These are phyloP conservation scores for Populus hybrid DNA, from an alignment of 441 rosid species.

Conservation along the genomic window DNA sequence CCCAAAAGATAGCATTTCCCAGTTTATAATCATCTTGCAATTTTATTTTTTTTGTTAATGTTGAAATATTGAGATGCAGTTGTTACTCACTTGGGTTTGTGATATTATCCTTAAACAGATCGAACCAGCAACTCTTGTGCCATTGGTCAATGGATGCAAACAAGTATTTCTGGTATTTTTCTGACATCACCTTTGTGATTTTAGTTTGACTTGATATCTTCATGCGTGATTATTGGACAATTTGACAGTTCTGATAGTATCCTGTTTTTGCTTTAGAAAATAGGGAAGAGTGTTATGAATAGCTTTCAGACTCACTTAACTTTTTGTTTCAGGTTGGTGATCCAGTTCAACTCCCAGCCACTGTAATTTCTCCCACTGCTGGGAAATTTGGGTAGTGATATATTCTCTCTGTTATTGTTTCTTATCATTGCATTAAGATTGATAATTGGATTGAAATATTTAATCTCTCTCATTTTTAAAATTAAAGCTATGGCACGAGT, in stretches of 20 bases:
- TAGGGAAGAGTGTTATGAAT: neutral
- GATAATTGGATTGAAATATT: neutral
- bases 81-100: neutral
- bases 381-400: conserved; percentile 59
- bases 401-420: neutral
- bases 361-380: conserved; percentile 86
- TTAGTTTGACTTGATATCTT: neutral
- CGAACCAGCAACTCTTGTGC: conserved; percentile 96
- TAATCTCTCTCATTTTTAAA: conserved; percentile 12
- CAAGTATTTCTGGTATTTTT: conserved; percentile 94
- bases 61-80: neutral
- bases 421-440: neutral
- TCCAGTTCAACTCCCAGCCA: conserved; percentile 95
- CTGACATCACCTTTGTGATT: neutral
- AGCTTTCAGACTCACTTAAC: neutral
- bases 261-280: neutral
- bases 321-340: conserved; percentile 69
- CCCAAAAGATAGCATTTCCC: neutral
- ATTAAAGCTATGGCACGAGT: conserved; percentile 76
- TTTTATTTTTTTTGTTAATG: neutral
- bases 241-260: neutral
- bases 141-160: conserved; percentile 89
- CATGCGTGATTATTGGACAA: neutral
- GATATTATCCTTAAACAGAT: conserved; percentile 44
- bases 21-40: neutral